Evolutionary conservation across 768 basidiomycete genomes (phyloP).

Genomic region (Lactifluus volemus): DNA sequence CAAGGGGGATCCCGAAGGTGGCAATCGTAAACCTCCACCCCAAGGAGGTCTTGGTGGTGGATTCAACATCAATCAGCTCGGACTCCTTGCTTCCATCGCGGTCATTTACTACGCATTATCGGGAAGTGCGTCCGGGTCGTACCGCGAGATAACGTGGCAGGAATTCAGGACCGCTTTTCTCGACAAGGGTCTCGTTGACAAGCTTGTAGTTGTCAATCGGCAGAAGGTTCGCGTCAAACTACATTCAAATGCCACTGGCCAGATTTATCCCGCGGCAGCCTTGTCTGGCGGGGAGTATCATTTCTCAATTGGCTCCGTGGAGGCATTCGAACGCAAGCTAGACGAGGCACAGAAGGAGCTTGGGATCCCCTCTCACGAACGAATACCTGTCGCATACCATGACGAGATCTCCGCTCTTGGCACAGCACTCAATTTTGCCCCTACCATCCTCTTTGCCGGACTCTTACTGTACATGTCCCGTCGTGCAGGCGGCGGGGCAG

Average conservation of each 20-base stretch:
- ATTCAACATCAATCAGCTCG: constrained; percentile 49
- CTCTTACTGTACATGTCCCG: constrained; percentile 82
- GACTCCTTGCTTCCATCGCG: constrained; percentile 47
- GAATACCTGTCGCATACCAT: constrained; percentile 94
- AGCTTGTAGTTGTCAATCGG: constrained; percentile 85
- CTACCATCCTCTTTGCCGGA: constrained; percentile 88
- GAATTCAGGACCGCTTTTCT: constrained; percentile 97
- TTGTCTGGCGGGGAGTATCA: constrained; percentile 60
- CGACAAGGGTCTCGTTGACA: constrained; percentile 92
- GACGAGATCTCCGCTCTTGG: constrained; percentile 85
- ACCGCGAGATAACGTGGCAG: constrained; percentile 98
- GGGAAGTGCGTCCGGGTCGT: constrained; percentile 35
- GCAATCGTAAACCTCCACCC: constrained; percentile 42
- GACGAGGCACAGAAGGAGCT: constrained; percentile 91
- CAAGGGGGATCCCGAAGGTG: constrained; percentile 27
- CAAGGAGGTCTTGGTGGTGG: constrained; percentile 36
- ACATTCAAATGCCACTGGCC: constrained; percentile 79
- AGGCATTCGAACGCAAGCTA: constrained; percentile 91
- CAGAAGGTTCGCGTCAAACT: constrained; percentile 86
- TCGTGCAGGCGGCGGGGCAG: constrained; percentile 50
- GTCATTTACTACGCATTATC: constrained; percentile 61
- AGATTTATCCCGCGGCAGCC: constrained; percentile 58
- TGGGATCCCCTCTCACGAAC: constrained; percentile 83
- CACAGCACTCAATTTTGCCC: constrained; percentile 83
- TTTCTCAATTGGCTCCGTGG: constrained; percentile 97